A percentile compares a stretch with the other conserved stretches of the same genome.
phyloP scores from a whole-genome alignment of 2,329 filamentous ascomycete genomes.

The Ophiostoma sp. region DNA sequence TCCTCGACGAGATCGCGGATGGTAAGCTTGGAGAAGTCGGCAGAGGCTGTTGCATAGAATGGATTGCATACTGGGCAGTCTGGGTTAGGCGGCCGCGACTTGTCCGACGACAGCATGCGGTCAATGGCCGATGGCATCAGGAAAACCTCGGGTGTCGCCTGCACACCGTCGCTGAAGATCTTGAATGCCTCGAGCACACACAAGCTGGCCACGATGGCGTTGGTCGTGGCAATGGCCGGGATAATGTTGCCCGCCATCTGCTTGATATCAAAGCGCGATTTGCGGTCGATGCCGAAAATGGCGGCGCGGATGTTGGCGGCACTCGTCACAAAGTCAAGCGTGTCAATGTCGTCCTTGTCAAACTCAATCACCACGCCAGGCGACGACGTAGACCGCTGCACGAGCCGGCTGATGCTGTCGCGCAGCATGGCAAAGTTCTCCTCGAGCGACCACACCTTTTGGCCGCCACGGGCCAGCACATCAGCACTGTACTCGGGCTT shows the following conservation, averaged over 20 bases:
- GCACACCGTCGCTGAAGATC: conserved; percentile 56
- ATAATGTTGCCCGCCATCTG: conserved; percentile 99
- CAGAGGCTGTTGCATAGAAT: conserved; percentile 55
- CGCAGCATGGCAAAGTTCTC: conserved; percentile 85
- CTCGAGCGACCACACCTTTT: conserved; percentile 70
- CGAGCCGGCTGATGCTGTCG: conserved; percentile 73
- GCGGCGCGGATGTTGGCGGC: conserved; percentile 83
- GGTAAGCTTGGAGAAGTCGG: conserved; percentile 67
- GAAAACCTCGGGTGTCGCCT: conserved; percentile 55
- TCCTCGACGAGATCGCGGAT: conserved; percentile 73
- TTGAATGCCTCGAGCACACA: conserved; percentile 93
- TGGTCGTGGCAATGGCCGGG: conserved; percentile 94
- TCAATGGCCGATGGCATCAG: conserved; percentile 62
- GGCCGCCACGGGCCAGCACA: conserved; percentile 56
- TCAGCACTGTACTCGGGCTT: conserved; percentile 37
- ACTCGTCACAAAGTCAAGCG: conserved; percentile 87
- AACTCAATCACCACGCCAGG: conserved; percentile 65
- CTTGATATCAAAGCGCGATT: conserved; percentile 94
- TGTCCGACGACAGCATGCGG: conserved; percentile 55
- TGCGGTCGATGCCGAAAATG: conserved; percentile 82
- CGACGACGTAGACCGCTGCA: conserved; percentile 52
- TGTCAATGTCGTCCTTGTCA: conserved; percentile 95
- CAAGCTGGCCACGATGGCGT: conserved; percentile 88
- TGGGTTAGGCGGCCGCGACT: conserved; percentile 62
- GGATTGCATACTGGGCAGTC: conserved; percentile 80